Evolutionary conservation across 805 yeast genomes (phyloP), one percentile per base, ranked within the genome.

Genomic region (Saturnispora bothae): DNA sequence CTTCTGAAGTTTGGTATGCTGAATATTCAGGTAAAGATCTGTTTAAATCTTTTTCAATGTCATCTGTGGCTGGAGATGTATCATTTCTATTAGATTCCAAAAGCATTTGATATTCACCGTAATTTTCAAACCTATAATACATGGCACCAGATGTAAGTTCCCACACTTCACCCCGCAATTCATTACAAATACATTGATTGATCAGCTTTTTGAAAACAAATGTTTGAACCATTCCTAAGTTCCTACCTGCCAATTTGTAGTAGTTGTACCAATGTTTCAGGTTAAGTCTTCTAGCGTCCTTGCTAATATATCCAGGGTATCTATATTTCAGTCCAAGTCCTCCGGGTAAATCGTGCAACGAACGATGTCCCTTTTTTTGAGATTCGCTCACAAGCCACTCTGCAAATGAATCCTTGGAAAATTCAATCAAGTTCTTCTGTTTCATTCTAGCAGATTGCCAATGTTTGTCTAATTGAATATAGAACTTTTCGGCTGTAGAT

Each of bases 161-260:
- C 99, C 99, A 92, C 12, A 92, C 65, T 53, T 92, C 99, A 28
- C 98, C 98, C 47, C 99, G 70, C 38, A 92, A 64, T 42, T 94
- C 69, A 53, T 89, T 89, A n/a, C 97, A 97, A 18, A 92, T 67
- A 0, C 98, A 97, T 13, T 88, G 92, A 36, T 96, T 68, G 7
- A 92, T 71, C 36, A 92, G 69, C 51, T 82, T 83, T 56, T 78
- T 83, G 52, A 85, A 94, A 52, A 77, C 73, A 28, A 77, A 83
- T 40, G 81, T 83, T 34, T 76, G 71, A 1, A 83, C 68, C 15
- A 89, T 49, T 1, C 94, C 76, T 36, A 92, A 61, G 51, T 88
- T 86, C 34, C 95, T 68, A 21, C 98, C 98, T 50, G 86, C 79
- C 15, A 73, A 72, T 41, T 79, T 68, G 56, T 88, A 82, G 50